These are phyloP conservation scores for Fusarium protoensiforme DNA, from an alignment of 2,329 filamentous ascomycete species.

Conservation along the genomic window DNA sequence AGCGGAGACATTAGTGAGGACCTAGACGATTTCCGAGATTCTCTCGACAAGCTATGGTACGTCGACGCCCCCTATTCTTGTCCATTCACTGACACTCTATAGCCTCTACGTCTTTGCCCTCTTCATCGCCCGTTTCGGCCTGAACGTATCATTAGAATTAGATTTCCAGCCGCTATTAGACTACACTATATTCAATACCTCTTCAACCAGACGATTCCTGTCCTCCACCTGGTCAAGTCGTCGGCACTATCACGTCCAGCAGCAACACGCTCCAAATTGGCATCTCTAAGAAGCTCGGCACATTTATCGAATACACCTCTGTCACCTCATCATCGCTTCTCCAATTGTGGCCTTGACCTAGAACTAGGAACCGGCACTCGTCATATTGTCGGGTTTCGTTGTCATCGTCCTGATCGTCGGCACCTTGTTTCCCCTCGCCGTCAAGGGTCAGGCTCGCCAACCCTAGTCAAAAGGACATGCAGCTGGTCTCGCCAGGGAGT, in stretches of 20 bases:
- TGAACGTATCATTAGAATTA: slow-evolving; percentile 56
- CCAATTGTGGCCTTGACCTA: slow-evolving; percentile 63
- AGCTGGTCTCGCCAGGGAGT: slow-evolving; percentile 53
- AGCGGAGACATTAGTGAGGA: no score
- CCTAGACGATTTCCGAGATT: background rate
- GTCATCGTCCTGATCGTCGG: slow-evolving; percentile 51
- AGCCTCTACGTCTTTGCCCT: background rate
- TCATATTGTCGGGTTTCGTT: slow-evolving; percentile 58
- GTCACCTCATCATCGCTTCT: slow-evolving; percentile 56
- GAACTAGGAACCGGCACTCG: slow-evolving; percentile 63
- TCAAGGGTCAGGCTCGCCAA: slow-evolving; percentile 47
- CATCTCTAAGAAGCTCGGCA: slow-evolving; percentile 63
- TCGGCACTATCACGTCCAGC: slow-evolving; percentile 62
- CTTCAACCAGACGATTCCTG: slow-evolving; percentile 60
- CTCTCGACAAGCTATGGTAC: background rate
- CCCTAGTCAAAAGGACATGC: slow-evolving; percentile 48
- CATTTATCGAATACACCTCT: slow-evolving; percentile 54
- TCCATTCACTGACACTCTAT: background rate
- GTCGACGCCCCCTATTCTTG: background rate
- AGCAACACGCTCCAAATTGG: slow-evolving; percentile 65
- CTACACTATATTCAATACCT: slow-evolving; percentile 60
- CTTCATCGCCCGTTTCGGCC: background rate
- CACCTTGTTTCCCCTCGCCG: slow-evolving; percentile 47
- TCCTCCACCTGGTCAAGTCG: slow-evolving; percentile 60
- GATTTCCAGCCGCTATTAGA: slow-evolving; percentile 61